Percentiles rank a stretch among this genome's conserved stretches.
Evolutionary conservation across 441 rosid species (phyloP).

Genomic region (Croton setiger): DNA sequence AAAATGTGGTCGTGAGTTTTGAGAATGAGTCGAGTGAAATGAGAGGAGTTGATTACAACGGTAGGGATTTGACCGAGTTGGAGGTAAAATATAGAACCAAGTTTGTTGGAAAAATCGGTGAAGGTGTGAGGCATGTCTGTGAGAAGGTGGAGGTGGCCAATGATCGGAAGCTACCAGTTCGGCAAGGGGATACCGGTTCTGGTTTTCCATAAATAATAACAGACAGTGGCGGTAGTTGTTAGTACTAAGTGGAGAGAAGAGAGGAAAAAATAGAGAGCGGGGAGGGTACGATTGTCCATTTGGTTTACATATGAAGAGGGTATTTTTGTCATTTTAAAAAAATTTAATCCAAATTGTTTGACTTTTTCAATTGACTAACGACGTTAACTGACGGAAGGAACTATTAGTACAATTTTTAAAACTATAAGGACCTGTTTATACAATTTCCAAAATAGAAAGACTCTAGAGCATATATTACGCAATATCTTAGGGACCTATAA

Average conservation of each 20-base stretch:
- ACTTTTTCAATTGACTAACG: no score
- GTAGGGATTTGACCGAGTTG: slow-evolving; percentile 51
- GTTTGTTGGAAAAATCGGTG: slow-evolving; percentile 26
- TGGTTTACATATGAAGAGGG: neutral
- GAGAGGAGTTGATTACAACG: slow-evolving; percentile 43
- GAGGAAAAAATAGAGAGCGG: neutral
- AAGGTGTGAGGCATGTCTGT: slow-evolving; percentile 40
- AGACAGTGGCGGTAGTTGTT: neutral
- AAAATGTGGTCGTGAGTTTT: slow-evolving; percentile 49
- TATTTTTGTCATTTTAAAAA: no score
- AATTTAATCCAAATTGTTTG: no score
- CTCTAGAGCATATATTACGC: no score
- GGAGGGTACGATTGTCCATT: slow-evolving; percentile 8
- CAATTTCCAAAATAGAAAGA: no score
- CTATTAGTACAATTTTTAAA: no score
- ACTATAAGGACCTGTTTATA: no score
- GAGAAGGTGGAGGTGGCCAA: slow-evolving; percentile 57
- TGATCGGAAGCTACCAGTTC: slow-evolving; percentile 48
- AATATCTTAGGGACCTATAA: no score
- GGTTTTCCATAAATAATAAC: slow-evolving; percentile 1
- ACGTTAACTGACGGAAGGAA: no score
- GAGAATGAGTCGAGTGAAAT: slow-evolving; percentile 42
- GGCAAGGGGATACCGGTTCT: slow-evolving; percentile 42
- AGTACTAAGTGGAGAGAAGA: neutral
- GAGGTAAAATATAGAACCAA: slow-evolving; percentile 41